Base-by-base conservation (phyloP, 2,329 filamentous ascomycete genomes). In the Penicillium crustosum region DNA sequence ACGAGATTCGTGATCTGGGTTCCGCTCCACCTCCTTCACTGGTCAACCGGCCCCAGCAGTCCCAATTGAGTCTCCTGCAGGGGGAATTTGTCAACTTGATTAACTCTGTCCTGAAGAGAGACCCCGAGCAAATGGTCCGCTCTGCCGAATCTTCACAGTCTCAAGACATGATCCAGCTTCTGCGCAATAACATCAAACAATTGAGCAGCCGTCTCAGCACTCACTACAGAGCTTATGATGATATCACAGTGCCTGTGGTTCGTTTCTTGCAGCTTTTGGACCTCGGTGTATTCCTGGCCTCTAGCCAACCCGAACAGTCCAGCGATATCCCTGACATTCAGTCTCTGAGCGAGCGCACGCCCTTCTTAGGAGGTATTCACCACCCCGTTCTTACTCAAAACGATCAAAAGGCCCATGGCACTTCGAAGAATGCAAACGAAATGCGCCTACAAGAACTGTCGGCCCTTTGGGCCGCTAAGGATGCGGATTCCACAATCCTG, bases 41-140 rank as follows among this genome's bases (percentile, higher is more conserved):
- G 15, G 86, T 96, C 21, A 91, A 88, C 69, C 83, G 93, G 27
- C 91, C 92, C 0, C 75, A 81, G 13, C 73, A 77, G 1, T 91
- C 89, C 0, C 84, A 90, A 64, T 80, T 96, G 12, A 78, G 82
- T 53, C 79, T 87, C 43, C 77, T 97, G 4, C 92, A 97, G 65
- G 89, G 88, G 9, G 91, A 97, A 66, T 93, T 97, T 67, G 84
- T 83, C 52, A 93, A 90, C 60, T 76, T 95, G 27, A 76, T 95
- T 41, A 88, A 86, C 60, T 80, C 83, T n/a, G 76, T 88, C 17
- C 76, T 87, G 23, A 78, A 80, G 29, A 68, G 73, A 53, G 68
- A 64, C 15, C 69, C 69, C 0, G 75, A 77, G 36, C 57, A 64
- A 7, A 66, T 74, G 31, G 48, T 75, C 19, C 53, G 58, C 1